A percentile compares a stretch with the other conserved stretches of the same genome.
phyloP scores from a whole-genome alignment of 2,329 filamentous ascomycete genomes.

The Arthrobotrys conoides region DNA sequence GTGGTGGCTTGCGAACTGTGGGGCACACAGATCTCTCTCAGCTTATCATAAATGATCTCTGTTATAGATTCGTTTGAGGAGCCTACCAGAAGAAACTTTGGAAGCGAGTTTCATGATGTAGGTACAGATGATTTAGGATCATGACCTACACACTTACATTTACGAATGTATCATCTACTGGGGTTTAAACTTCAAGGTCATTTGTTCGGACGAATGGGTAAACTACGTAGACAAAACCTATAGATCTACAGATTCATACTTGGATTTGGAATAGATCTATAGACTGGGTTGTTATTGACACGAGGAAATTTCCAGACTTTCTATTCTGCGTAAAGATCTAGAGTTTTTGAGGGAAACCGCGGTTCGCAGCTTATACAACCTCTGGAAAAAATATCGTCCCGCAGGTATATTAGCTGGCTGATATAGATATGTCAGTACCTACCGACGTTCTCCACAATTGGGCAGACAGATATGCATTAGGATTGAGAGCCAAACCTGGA shows the following conservation, averaged over 20 bases:
- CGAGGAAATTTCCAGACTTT: constrained; percentile 9
- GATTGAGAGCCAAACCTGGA: constrained; percentile 2
- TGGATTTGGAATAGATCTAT: constrained; percentile 7
- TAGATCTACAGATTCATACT: neutral
- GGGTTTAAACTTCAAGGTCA: constrained; percentile 13
- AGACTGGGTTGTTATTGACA: constrained; percentile 1
- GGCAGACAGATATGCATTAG: neutral
- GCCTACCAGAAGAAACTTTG: constrained; percentile 18
- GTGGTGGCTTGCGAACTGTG: constrained; percentile 6
- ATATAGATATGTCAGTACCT: constrained; percentile 16
- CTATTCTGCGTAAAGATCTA: neutral
- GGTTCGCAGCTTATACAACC: constrained; percentile 7
- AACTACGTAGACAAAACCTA: constrained; percentile 5
- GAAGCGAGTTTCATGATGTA: constrained; percentile 45
- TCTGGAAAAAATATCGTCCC: neutral
- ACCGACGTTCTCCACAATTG: constrained; percentile 3
- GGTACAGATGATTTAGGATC: constrained; percentile 15
- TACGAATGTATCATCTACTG: neutral
- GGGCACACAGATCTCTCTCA: constrained; percentile 27
- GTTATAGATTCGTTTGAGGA: constrained; percentile 39
- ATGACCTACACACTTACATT: neutral
- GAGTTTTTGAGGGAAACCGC: constrained; percentile 11
- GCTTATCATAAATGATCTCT: constrained; percentile 41
- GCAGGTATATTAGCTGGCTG: constrained; percentile 10
- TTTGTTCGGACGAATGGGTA: constrained; percentile 44